Base-by-base conservation (phyloP, 805 yeast genomes). In the Wickerhamiella shivajii region DNA sequence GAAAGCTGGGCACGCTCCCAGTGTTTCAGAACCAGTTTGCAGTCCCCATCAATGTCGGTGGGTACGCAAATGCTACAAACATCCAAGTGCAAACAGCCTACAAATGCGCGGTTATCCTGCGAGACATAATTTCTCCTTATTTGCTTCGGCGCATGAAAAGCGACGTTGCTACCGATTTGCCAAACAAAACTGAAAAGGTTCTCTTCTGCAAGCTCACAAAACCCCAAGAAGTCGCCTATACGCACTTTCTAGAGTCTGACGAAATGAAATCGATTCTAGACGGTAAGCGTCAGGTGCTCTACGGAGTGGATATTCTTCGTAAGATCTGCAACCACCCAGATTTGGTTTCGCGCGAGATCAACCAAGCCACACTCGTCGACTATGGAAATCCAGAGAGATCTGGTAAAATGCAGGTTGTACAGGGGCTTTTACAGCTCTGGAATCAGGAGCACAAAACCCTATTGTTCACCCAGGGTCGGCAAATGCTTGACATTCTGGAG, bases 321-420 rank as follows among this genome's bases (percentile, higher is more conserved):
- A 90, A 90, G 51, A 81, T 90, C 2, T 90, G 98, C 53, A 90
- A 90, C 52, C 97, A 90, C 60, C 98, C 98, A 0, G 96, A 90
- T 53, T 59, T 90, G 36, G 72, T 74, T 3, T 61, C 64, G 30
- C 49, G 67, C 9, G 68, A 67, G 2, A 44, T 62, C 13, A 42
- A 51, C 48, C n/a, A 55, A 54, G 17, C 24, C n/a, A 9, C 24
- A 27, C 21, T 11, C 10, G 36, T 40, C 2, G 54, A 47, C 11
- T 56, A 53, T 36, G 67, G 74, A 1, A 67, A 65, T 23, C 62
- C 67, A 1, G 51, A 57, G 27, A 57, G 57, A 42, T 78, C 93
- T 0, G 98, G 98, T 0, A 90, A 90, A 47, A 69, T 90, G 71
- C 93, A 80, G 50, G 96, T 90, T 4, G 73, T 84, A 6, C 73